phyloP scores from a whole-genome alignment of 768 basidiomycete species.

The Chalciporus chontae region DNA sequence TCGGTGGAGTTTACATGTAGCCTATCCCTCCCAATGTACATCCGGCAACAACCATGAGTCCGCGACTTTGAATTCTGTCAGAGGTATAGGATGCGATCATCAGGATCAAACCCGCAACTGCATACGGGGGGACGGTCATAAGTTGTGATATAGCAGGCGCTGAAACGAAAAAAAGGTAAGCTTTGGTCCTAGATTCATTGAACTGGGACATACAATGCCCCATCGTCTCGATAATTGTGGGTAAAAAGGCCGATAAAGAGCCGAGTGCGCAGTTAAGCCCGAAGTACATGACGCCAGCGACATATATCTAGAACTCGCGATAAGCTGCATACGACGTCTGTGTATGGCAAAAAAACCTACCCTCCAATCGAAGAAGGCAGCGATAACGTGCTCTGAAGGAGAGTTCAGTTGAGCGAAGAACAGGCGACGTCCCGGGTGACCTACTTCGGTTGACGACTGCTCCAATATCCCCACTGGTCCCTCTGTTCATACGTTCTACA shows the following conservation, averaged over 20 bases:
- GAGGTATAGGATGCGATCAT: constrained; percentile 37
- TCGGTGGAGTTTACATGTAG: constrained; percentile 34
- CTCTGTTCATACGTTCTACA: constrained; percentile 36
- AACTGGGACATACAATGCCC: constrained; percentile 37
- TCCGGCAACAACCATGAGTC: constrained; percentile 30
- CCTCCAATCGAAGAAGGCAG: constrained; percentile 48
- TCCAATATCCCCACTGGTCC: constrained; percentile 40
- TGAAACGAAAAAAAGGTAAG: constrained; percentile 15
- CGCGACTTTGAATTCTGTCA: constrained; percentile 43
- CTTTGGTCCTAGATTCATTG: neutral
- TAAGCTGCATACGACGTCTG: constrained; percentile 5
- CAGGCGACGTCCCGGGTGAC: neutral
- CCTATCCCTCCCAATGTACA: constrained; percentile 37
- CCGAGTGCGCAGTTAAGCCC: constrained; percentile 46
- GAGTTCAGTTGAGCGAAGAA: neutral
- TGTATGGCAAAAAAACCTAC: constrained; percentile 11
- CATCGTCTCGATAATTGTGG: constrained; percentile 52
- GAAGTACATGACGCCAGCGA: constrained; percentile 47
- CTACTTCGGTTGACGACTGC: constrained; percentile 39
- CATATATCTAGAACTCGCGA: constrained; percentile 32
- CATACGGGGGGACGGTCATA: constrained; percentile 54
- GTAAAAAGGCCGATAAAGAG: constrained; percentile 51
- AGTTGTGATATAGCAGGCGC: constrained; percentile 45
- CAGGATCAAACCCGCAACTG: constrained; percentile 38
- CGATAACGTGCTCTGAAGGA: constrained; percentile 36